These are phyloP conservation scores for Cicer yamashitae DNA, from an alignment of 306 rosid genomes.

Conservation along the genomic window DNA sequence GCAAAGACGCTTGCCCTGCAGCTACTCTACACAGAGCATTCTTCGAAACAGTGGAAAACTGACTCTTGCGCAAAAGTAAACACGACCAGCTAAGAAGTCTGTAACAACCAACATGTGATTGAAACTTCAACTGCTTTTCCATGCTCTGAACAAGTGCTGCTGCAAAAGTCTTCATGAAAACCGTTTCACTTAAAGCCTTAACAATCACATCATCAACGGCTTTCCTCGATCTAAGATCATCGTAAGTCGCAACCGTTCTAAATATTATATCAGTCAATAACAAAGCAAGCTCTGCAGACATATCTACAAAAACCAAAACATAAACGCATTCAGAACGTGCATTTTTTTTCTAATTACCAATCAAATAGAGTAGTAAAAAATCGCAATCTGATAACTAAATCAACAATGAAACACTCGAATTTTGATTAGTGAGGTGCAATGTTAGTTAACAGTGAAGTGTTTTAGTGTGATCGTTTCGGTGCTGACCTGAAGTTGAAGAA, in stretches of 20 bases:
- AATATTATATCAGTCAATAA: conserved; percentile 69
- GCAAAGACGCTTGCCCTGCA: conserved; percentile 71
- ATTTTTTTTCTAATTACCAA: neutral
- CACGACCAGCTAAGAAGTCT: conserved; percentile 91
- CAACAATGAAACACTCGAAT: neutral
- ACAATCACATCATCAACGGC: conserved; percentile 81
- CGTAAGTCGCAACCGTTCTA: conserved; percentile 70
- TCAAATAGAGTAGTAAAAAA: neutral
- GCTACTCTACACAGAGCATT: conserved; percentile 87
- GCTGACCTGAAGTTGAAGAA: conserved; percentile 62
- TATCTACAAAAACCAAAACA: conserved; percentile 64
- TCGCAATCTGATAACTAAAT: neutral
- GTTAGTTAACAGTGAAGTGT: neutral
- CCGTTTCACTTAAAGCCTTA: conserved; percentile 59
- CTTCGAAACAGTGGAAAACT: conserved; percentile 73
- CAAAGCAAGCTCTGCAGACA: conserved; percentile 62
- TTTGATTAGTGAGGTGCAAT: neutral
- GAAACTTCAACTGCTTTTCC: conserved; percentile 80
- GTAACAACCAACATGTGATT: conserved; percentile 72
- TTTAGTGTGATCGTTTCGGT: conserved; percentile 12
- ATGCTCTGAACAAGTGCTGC: conserved; percentile 82
- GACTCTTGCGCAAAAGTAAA: conserved; percentile 71
- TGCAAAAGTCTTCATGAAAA: conserved; percentile 92
- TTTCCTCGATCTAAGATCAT: conserved; percentile 81
- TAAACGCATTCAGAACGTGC: conserved; percentile 23